Percentiles rank a stretch among this genome's conserved stretches.
Conservation (phyloP, 805 yeast species). For the Saturnispora ahearnii region DNA sequence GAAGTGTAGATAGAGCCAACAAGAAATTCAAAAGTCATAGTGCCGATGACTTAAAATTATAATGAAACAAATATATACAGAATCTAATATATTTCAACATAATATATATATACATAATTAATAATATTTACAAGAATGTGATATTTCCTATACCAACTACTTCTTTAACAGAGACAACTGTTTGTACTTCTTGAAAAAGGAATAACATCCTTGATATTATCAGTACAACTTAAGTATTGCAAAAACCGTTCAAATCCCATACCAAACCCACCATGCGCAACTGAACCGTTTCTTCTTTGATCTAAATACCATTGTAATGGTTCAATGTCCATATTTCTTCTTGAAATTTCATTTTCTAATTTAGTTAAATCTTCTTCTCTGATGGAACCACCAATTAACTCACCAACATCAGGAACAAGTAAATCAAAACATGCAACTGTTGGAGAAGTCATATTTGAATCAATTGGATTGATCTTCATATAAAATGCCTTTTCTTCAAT, state of each 20-base stretch:
- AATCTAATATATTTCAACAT: neutral
- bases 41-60: conserved; percentile 31
- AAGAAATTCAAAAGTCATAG: conserved; percentile 77
- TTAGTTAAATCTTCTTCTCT: conserved; percentile 60
- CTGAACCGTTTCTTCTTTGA: conserved; percentile 65
- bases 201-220: conserved; percentile 76
- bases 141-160: neutral
- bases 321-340: conserved; percentile 46
- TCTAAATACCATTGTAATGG: conserved; percentile 75
- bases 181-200: conserved; percentile 75
- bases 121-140: neutral
- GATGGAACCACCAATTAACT: conserved; percentile 86
- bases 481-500: conserved; percentile 74
- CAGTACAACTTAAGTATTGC: conserved; percentile 61
- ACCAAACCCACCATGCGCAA: conserved; percentile 97
- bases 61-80: neutral
- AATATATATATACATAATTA: neutral
- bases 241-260: conserved; percentile 85
- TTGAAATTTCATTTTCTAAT: conserved; percentile 41
- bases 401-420: conserved; percentile 86
- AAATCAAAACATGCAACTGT: conserved; percentile 91
- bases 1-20: conserved; percentile 74
- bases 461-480: conserved; percentile 52
- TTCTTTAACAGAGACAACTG: conserved; percentile 36
- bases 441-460: conserved; percentile 25